Conservation (phyloP, 257 asterid genomes). For the Capsicum baccatum region DNA sequence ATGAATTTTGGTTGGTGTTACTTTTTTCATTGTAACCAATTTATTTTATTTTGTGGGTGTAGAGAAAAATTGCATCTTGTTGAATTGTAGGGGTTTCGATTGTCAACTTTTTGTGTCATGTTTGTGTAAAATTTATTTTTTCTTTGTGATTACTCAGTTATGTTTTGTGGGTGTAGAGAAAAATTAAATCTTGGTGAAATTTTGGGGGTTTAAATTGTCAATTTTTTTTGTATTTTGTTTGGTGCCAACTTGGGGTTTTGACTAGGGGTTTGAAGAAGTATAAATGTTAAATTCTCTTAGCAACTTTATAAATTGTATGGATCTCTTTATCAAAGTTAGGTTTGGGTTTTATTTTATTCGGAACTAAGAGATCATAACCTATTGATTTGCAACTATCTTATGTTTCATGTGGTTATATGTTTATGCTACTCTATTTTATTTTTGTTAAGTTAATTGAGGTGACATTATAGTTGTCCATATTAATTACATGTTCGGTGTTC, state of each 20-base stretch:
- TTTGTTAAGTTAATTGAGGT: background rate
- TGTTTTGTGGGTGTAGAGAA: constrained; percentile 3
- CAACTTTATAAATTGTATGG: constrained; percentile 11
- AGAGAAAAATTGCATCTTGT: constrained; percentile 1
- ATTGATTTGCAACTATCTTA: background rate
- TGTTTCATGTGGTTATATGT: background rate
- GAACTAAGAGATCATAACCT: background rate
- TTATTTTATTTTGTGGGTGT: background rate
- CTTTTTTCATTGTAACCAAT: background rate
- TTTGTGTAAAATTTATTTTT: too few relatives aligned
- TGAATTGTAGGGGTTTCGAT: background rate
- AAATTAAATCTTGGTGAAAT: constrained; percentile 12
- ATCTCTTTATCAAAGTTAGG: background rate
- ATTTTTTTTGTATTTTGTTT: constrained; percentile 13
- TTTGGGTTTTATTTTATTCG: background rate
- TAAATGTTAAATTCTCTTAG: background rate
- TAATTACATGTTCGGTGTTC: too few relatives aligned
- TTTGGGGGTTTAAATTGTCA: background rate
- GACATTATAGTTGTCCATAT: background rate
- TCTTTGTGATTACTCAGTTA: too few relatives aligned
- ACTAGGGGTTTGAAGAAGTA: background rate
- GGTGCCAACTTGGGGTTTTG: background rate
- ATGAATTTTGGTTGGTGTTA: background rate
- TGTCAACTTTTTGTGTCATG: background rate
- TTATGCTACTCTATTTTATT: background rate